Evolutionary conservation across 805 yeast genomes (phyloP).

Genomic region (Metschnikowia noctiluminum): DNA sequence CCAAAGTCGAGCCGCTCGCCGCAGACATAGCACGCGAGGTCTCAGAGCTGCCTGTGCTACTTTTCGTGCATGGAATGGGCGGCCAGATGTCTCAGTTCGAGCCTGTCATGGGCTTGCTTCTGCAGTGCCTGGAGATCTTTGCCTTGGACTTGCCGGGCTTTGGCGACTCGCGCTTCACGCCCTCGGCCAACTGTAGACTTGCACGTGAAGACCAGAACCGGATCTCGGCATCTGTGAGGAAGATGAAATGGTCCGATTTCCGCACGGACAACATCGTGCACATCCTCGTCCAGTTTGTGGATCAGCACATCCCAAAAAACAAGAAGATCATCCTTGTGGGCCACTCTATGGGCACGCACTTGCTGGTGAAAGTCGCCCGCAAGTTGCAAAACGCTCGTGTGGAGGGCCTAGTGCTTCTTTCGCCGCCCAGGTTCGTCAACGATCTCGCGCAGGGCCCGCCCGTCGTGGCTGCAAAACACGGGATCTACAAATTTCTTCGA

Average conservation of each 20-base stretch:
- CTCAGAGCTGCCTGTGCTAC: conserved; percentile 52
- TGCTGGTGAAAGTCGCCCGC: conserved; percentile 45
- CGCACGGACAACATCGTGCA: conserved; percentile 39
- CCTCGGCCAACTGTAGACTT: conserved; percentile 18
- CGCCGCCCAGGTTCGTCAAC: conserved; percentile 41
- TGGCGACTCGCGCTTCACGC: conserved; percentile 48
- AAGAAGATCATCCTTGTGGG: conserved; percentile 53
- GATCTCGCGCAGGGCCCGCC: not conserved
- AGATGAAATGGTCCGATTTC: conserved; percentile 41
- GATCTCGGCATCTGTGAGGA: conserved; percentile 27
- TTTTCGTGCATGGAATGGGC: conserved; percentile 85
- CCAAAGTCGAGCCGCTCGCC: conserved; percentile 14
- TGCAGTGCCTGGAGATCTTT: conserved; percentile 59
- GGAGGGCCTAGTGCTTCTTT: conserved; percentile 46
- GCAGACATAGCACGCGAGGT: conserved; percentile 34
- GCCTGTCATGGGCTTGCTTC: conserved; percentile 58
- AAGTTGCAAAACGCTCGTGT: conserved; percentile 36
- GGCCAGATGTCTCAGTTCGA: conserved; percentile 88
- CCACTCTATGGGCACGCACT: conserved; percentile 71
- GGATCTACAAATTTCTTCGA: conserved; percentile 14
- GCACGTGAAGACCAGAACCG: conserved; percentile 29
- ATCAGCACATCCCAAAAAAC: conserved; percentile 34
- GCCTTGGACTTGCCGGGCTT: conserved; percentile 87
- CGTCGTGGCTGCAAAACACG: not conserved
- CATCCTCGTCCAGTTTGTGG: conserved; percentile 36